Evolutionary conservation across 805 yeast species (phyloP).

Genomic region (Lipomyces chichibuensis): DNA sequence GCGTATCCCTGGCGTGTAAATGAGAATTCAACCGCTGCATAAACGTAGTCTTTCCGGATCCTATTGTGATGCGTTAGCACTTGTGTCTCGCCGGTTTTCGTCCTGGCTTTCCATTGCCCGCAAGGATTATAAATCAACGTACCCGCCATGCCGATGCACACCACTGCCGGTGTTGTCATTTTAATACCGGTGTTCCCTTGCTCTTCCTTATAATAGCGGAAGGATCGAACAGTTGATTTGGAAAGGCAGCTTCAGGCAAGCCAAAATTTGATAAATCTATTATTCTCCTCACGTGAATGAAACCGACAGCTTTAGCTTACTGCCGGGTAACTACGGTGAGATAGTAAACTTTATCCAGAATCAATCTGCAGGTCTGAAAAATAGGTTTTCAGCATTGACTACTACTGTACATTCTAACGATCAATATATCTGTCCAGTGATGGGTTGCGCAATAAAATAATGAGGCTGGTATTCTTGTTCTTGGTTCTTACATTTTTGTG

Average conservation of each 20-base stretch:
- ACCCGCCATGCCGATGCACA: slow-evolving; percentile 57
- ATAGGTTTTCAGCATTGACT: no score
- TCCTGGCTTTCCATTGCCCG: background rate
- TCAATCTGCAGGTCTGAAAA: no score
- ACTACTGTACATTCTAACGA: background rate
- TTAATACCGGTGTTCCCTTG: slow-evolving; percentile 1
- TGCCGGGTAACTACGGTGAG: background rate
- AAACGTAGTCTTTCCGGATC: slow-evolving; percentile 95
- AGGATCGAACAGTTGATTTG: background rate
- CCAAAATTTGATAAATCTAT: background rate
- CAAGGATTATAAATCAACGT: background rate
- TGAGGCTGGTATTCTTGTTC: slow-evolving; percentile 9
- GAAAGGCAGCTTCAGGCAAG: background rate
- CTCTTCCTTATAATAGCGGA: background rate
- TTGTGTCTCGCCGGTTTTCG: background rate
- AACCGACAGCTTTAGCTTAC: background rate
- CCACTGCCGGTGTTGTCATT: slow-evolving; percentile 49
- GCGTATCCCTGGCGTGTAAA: slow-evolving; percentile 63
- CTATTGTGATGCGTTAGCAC: slow-evolving; percentile 35
- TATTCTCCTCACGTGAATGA: no score
- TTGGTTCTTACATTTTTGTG: slow-evolving; percentile 8
- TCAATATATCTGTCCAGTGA: background rate
- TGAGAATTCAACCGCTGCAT: slow-evolving; percentile 94
- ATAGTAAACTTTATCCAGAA: background rate
- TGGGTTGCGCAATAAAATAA: background rate